phyloP scores from a whole-genome alignment of 2,329 filamentous ascomycete species.

The Fusarium caatingaense region DNA sequence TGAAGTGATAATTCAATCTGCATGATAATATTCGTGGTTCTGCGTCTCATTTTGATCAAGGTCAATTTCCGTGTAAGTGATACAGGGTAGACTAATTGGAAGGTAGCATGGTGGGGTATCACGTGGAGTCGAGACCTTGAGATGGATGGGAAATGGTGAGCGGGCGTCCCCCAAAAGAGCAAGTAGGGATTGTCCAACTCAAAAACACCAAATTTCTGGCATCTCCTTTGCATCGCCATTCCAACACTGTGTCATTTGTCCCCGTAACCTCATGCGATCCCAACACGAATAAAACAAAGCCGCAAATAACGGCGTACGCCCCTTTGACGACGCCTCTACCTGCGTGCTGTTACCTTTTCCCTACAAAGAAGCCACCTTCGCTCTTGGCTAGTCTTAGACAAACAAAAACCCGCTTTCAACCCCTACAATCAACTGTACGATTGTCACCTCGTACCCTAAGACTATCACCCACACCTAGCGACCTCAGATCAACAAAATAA shows the following conservation, averaged over 20 bases:
- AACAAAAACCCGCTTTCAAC: conserved; percentile 12
- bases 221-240: conserved; percentile 34
- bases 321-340: not conserved
- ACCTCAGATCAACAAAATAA: not conserved
- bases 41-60: not conserved
- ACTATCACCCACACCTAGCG: conserved; percentile 3
- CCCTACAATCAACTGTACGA: conserved; percentile 9
- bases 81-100: conserved; percentile 26
- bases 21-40: not conserved
- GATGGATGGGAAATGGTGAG: conserved; percentile 29
- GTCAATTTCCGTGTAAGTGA: conserved; percentile 22
- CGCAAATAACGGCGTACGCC: not conserved
- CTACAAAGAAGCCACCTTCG: conserved; percentile 39
- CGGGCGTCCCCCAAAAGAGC: conserved; percentile 25
- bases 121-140: conserved; percentile 35
- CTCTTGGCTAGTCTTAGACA: conserved; percentile 26
- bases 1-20: not conserved
- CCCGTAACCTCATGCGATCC: conserved; percentile 24
- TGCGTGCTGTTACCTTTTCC: conserved; percentile 2
- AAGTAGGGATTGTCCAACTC: conserved; percentile 35
- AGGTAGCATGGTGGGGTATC: conserved; percentile 29
- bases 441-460: not conserved
- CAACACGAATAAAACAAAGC: not conserved
- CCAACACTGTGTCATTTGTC: conserved; percentile 8
- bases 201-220: conserved; percentile 41